Evolutionary conservation across 306 rosid species (phyloP).

Genomic region (Alnus rubra): DNA sequence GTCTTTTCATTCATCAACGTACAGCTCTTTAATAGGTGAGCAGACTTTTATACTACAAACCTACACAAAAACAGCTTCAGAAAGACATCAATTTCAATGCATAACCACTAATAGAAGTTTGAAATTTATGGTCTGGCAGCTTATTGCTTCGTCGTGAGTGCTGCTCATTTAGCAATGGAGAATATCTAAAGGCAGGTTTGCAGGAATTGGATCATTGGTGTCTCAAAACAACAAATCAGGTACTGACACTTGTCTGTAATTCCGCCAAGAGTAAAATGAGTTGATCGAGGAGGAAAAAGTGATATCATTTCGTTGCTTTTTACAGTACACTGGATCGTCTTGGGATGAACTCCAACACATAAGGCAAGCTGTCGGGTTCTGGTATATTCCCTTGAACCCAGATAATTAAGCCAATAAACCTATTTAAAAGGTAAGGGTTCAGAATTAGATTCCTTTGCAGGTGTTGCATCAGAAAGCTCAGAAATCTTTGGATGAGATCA

Average conservation of each 20-base stretch:
- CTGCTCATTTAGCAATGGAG: conserved; percentile 93
- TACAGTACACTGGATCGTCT: conserved; percentile 71
- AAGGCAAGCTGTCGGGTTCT: conserved; percentile 83
- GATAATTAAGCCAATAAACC: conserved; percentile 10
- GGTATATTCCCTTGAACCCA: conserved; percentile 47
- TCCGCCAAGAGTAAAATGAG: neutral
- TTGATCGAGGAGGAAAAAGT: neutral
- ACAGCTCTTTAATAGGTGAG: conserved; percentile 85
- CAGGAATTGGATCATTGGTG: conserved; percentile 86
- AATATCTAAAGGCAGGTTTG: conserved; percentile 76
- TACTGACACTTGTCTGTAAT: conserved; percentile 27
- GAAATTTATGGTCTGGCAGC: conserved; percentile 41
- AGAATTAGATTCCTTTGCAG: conserved; percentile 35
- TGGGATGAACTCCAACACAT: conserved; percentile 91
- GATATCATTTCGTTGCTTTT: conserved; percentile 15
- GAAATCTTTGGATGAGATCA: conserved; percentile 74
- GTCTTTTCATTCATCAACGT: conserved; percentile 88
- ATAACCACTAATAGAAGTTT: conserved; percentile 4
- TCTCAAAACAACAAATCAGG: conserved; percentile 71
- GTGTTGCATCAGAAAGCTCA: conserved; percentile 84
- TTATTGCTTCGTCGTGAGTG: conserved; percentile 89
- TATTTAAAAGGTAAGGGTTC: neutral
- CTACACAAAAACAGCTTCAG: neutral
- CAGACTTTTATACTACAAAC: neutral
- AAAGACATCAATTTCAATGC: neutral